Conservation (phyloP, 108 stramenopile species). For the Skeletonema marinoi region DNA sequence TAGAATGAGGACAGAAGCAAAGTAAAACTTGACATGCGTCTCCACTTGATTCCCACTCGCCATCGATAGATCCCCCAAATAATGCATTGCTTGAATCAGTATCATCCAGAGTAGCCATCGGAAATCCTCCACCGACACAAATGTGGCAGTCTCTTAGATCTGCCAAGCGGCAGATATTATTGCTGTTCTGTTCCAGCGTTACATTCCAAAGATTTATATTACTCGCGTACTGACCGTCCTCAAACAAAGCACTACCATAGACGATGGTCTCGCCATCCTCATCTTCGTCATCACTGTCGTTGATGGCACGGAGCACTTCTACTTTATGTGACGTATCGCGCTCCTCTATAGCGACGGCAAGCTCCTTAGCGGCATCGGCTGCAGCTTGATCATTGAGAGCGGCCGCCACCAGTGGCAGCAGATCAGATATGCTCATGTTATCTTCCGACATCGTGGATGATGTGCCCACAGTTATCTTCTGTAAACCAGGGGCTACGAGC, state of each 20-base stretch:
- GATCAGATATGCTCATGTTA: background rate
- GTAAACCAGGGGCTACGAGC: no score
- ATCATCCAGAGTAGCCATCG: background rate
- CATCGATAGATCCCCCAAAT: background rate
- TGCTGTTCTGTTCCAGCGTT: background rate
- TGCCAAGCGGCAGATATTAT: background rate
- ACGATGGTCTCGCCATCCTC: background rate
- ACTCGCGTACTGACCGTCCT: background rate
- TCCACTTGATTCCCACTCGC: no score
- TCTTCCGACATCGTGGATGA: background rate
- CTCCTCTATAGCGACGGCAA: background rate
- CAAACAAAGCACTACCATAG: background rate
- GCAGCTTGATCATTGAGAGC: background rate
- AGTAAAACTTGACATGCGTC: background rate
- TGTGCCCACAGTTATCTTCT: no score
- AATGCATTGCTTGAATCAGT: background rate
- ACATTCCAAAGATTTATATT: background rate
- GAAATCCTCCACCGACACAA: slow-evolving; percentile 7
- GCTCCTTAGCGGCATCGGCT: background rate
- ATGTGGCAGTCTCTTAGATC: slow-evolving; percentile 4
- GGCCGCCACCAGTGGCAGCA: background rate
- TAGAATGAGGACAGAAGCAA: background rate
- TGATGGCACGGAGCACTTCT: background rate
- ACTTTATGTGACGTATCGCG: background rate
- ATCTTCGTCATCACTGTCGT: background rate